Percentiles rank a stretch among this genome's conserved stretches.
Evolutionary conservation across 176 grass and related monocot genomes (phyloP).

Genomic region (Tillandsia fasciculata): DNA sequence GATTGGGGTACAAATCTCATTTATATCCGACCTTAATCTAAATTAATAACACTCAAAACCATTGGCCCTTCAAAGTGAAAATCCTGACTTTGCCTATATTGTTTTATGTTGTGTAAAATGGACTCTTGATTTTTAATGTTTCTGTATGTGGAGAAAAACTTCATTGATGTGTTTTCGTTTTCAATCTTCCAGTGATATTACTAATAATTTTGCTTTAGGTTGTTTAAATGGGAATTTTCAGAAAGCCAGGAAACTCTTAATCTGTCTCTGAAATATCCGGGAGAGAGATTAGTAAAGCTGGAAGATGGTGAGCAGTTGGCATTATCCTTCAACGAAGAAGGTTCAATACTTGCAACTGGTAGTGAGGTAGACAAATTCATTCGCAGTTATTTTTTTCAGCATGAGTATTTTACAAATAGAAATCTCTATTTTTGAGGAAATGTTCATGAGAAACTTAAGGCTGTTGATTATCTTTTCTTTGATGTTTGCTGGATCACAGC

Average conservation of each 20-base stretch:
- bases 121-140: not conserved
- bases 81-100: not conserved
- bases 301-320: conserved; percentile 64
- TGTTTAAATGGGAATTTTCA: conserved; percentile 52
- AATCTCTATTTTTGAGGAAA: not conserved
- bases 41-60: not conserved
- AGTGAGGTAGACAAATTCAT: conserved; percentile 45
- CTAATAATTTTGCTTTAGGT: conserved; percentile 38
- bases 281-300: conserved; percentile 38
- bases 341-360: conserved; percentile 73
- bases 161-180: not conserved
- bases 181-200: not conserved
- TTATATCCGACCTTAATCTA: no score
- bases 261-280: conserved; percentile 39
- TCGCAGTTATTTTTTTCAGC: not conserved
- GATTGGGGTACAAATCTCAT: no score
- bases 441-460: not conserved
- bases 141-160: not conserved
- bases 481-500: no score
- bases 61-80: not conserved
- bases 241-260: conserved; percentile 21
- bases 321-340: conserved; percentile 63
- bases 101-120: not conserved
- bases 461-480: not conserved
- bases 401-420: not conserved